Base-by-base conservation (phyloP, 106 monocot genomes). In the Posidonia australis region DNA sequence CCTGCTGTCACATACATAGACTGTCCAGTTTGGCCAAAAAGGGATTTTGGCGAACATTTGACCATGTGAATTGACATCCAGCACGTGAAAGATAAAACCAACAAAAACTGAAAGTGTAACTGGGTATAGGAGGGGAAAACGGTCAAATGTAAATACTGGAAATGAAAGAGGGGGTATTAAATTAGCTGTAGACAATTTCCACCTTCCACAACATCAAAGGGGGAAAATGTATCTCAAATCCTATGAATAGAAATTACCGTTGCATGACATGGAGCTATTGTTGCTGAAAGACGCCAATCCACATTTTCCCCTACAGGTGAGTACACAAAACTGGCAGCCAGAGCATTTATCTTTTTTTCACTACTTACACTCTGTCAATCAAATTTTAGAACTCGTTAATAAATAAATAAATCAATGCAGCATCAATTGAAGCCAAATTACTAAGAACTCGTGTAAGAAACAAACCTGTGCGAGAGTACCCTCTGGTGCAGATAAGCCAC, bases 221-320 rank as follows among this genome's bases (percentile, higher is more conserved):
- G n/a, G n/a, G n/a, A n/a, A n/a, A n/a, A n/a, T n/a, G n/a, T n/a
- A n/a, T n/a, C n/a, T n/a, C n/a, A n/a, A n/a, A n/a, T 0, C 0
- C 55, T 41, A 2, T n/a, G 36, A 49, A 48, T 5, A 30, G 51
- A 53, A 63, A 54, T 13, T 83, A 96, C 96, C 77, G 87, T 96
- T 29, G 82, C 96, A 96, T 96, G 90, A 45, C 96, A 96, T 49
- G 90, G 96, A 75, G 96, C 77, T 74, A 90, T 90, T n/a, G 73
- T 84, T 57, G 96, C 96, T 41, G 78, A 72, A 47, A 96, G 90
- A 13, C 80, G 75, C 90, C 96, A 96, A 70, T 96, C 87, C 47
- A 96, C 76, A 70, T 84, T 80, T 54, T 87, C 84, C 36, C 72
- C 82, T 56, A 65, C 43, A 49, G 96, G 96, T 65, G 71, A 77